phyloP scores from a whole-genome alignment of 169 alveolate genomes.

The Theileria parva region DNA sequence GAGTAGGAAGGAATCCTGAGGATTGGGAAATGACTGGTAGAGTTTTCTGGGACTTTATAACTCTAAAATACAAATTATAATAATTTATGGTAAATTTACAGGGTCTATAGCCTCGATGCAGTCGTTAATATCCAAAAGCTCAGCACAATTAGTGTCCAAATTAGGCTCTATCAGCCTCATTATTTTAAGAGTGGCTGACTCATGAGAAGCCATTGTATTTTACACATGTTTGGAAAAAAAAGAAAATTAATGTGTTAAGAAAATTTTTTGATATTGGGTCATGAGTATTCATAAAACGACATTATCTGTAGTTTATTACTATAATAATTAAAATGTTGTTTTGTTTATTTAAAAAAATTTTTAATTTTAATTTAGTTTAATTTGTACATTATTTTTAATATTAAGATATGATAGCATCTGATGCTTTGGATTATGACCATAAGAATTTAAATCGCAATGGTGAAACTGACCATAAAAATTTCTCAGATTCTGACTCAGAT shows the following conservation, averaged over 20 bases:
- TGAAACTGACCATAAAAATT: neutral
- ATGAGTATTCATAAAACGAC: neutral
- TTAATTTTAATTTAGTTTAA: neutral
- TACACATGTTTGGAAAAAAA: neutral
- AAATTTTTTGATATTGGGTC: neutral
- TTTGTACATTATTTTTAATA: neutral
- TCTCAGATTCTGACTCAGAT: neutral
- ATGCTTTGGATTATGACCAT: neutral
- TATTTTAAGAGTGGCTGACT: neutral
- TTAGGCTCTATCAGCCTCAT: conserved; percentile 6
- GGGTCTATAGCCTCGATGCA: neutral
- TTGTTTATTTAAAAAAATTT: neutral
- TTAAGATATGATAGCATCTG: neutral
- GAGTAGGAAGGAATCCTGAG: conserved; percentile 41
- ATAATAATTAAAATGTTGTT: neutral
- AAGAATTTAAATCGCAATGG: neutral
- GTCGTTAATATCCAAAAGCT: neutral
- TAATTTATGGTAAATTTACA: neutral
- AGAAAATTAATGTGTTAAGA: neutral
- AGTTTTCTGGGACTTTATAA: neutral
- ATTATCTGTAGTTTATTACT: neutral
- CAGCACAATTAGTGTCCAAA: conserved; percentile 5
- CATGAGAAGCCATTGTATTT: conserved; percentile 1
- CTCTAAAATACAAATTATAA: neutral
- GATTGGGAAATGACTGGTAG: conserved; percentile 9